phyloP scores from a whole-genome alignment of 164 flowering plant genomes.

The Berberis vulgaris region DNA sequence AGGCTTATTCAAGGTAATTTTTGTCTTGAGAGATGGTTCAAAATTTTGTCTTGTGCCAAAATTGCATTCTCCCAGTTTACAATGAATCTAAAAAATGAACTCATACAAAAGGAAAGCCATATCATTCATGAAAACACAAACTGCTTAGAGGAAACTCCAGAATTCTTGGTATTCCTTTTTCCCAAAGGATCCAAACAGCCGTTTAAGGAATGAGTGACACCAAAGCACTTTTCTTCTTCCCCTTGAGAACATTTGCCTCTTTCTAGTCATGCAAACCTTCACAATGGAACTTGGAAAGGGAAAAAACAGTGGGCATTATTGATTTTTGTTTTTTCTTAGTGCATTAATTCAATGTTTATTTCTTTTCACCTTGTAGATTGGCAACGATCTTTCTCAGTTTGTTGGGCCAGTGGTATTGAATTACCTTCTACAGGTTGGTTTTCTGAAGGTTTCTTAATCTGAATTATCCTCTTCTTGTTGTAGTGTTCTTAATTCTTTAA shows the following conservation, averaged over 20 bases:
- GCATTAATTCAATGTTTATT: not conserved
- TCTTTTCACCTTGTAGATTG: conserved; percentile 37
- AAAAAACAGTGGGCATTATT: not conserved
- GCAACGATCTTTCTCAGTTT: conserved; percentile 71
- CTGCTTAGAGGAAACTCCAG: too few species aligned
- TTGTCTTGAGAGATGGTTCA: not conserved
- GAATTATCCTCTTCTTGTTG: not conserved
- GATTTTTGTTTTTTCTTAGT: not conserved
- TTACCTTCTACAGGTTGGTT: conserved; percentile 49
- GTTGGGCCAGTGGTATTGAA: conserved; percentile 63
- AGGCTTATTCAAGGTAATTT: conserved; percentile 87
- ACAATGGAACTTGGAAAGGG: too few species aligned
- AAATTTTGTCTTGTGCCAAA: too few species aligned
- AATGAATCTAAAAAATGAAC: not conserved
- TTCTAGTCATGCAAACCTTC: too few species aligned
- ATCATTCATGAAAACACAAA: too few species aligned
- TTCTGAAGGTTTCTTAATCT: conserved; percentile 3
- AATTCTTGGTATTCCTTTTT: too few species aligned
- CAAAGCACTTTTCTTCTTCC: too few species aligned
- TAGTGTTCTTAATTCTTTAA: not conserved
- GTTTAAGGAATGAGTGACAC: too few species aligned
- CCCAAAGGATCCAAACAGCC: too few species aligned
- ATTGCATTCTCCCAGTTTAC: too few species aligned
- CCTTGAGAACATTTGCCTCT: too few species aligned
- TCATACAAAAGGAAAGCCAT: too few species aligned